phyloP scores from a whole-genome alignment of 179 eudicot species.

The Vitellaria paradoxa region DNA sequence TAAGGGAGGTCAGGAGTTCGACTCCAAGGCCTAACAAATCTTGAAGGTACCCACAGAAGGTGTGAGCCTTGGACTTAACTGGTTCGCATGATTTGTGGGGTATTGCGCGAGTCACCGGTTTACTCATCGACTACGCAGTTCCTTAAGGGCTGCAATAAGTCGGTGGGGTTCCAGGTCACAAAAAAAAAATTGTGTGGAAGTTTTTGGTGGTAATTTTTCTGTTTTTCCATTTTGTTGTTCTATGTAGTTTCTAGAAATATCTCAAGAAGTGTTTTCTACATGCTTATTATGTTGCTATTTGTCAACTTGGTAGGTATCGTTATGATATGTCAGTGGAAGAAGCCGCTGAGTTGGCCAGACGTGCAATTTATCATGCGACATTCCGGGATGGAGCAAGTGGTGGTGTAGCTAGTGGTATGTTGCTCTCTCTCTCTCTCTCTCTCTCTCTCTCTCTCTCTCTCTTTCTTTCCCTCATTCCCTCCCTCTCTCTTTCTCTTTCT shows the following conservation, averaged over 20 bases:
- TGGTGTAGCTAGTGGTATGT: constrained; percentile 90
- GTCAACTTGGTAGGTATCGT: constrained; percentile 43
- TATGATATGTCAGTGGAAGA: constrained; percentile 81
- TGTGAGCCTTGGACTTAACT: too few species aligned
- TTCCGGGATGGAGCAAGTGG: constrained; percentile 99
- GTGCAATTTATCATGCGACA: constrained; percentile 91
- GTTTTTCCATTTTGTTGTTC: not conserved
- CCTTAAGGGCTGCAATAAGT: too few species aligned
- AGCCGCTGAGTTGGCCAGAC: constrained; percentile 85
- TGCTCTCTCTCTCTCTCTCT: constrained; percentile 9
- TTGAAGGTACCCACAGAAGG: too few species aligned
- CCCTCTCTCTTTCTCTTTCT: not conserved
- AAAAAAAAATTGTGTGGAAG: not conserved
- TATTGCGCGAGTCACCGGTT: too few species aligned
- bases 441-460: not conserved
- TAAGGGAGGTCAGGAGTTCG: too few species aligned
- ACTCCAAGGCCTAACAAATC: too few species aligned
- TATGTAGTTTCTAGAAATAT: not conserved
- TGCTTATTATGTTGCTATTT: not conserved
- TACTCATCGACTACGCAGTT: too few species aligned
- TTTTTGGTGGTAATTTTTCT: not conserved
- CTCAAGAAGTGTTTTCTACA: not conserved
- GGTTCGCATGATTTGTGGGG: too few species aligned
- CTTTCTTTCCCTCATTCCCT: not conserved
- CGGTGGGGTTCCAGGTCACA: too few species aligned